Evolutionary conservation across 306 rosid species (phyloP).

Genomic region (Vigna reflexopilosa): DNA sequence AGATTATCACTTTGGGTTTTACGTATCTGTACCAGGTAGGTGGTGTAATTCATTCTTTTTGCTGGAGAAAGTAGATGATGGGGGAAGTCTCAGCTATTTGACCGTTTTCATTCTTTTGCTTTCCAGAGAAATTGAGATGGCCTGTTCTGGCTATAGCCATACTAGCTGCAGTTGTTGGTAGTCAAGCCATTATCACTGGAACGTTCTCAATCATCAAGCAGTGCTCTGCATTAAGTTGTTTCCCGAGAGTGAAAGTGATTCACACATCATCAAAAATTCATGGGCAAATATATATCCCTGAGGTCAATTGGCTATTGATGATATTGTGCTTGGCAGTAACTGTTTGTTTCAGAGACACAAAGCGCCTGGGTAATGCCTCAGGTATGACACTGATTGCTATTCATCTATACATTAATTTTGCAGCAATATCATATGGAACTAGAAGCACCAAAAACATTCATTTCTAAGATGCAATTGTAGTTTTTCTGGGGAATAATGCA

Average conservation of each 20-base stretch:
- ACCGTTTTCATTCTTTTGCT: conserved; percentile 38
- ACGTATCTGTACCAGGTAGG: conserved; percentile 93
- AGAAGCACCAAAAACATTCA: neutral
- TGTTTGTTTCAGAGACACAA: conserved; percentile 85
- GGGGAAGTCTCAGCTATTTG: conserved; percentile 43
- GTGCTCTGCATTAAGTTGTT: conserved; percentile 88
- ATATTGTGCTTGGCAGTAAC: conserved; percentile 84
- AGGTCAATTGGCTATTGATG: conserved; percentile 96
- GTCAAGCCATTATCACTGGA: conserved; percentile 97
- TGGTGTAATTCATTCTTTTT: conserved; percentile 36
- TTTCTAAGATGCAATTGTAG: conserved; percentile 13
- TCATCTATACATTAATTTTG: neutral
- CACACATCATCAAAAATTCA: conserved; percentile 95
- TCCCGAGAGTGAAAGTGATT: conserved; percentile 89
- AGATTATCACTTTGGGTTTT: conserved; percentile 68
- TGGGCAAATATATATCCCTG: conserved; percentile 95
- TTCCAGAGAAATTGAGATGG: conserved; percentile 82
- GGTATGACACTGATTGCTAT: conserved; percentile 57
- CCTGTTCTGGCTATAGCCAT: conserved; percentile 92
- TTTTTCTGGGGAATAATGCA: neutral
- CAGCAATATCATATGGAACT: conserved; percentile 9
- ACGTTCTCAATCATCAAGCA: conserved; percentile 95
- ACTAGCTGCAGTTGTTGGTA: conserved; percentile 95
- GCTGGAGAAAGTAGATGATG: conserved; percentile 38
- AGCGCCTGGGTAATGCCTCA: conserved; percentile 88